phyloP scores from a whole-genome alignment of 1,284 basidiomycete genomes.

The Calocybe gambosa region DNA sequence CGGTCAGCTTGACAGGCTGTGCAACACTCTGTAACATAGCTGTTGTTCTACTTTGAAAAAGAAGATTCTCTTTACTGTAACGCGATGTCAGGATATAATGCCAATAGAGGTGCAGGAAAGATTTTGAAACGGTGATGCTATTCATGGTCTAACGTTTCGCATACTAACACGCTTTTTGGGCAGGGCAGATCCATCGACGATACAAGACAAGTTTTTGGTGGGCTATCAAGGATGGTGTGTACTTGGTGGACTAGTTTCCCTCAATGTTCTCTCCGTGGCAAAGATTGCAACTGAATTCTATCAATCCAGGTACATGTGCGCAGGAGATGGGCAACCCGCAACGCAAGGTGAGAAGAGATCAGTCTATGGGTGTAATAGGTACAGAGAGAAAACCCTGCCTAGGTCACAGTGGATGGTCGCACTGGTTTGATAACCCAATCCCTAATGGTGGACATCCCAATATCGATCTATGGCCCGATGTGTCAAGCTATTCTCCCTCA shows the following conservation, averaged over 20 bases:
- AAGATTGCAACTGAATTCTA: neutral
- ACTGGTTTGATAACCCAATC: conserved; percentile 67
- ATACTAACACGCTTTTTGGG: neutral
- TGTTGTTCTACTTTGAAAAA: neutral
- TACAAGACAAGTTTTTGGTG: conserved; percentile 73
- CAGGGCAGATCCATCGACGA: conserved; percentile 44
- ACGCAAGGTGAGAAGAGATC: conserved; percentile 37
- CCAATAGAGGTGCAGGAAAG: conserved; percentile 20
- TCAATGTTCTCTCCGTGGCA: neutral
- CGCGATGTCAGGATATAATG: conserved; percentile 22
- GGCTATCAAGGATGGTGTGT: conserved; percentile 80
- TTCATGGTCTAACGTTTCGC: neutral
- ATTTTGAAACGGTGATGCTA: conserved; percentile 30
- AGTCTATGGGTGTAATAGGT: neutral
- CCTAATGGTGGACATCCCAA: conserved; percentile 61
- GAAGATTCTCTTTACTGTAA: neutral
- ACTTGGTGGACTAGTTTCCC: neutral
- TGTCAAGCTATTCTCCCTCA: conserved; percentile 58
- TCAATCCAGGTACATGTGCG: conserved; percentile 58
- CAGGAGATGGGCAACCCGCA: conserved; percentile 58
- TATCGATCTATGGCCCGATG: conserved; percentile 70
- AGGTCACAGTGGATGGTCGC: conserved; percentile 78
- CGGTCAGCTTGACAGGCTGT: conserved; percentile 1
- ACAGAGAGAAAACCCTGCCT: neutral
- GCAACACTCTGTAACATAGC: conserved; percentile 5